Conservation (phyloP, 495 filamentous ascomycete species). For the Penicillium antarcticum region DNA sequence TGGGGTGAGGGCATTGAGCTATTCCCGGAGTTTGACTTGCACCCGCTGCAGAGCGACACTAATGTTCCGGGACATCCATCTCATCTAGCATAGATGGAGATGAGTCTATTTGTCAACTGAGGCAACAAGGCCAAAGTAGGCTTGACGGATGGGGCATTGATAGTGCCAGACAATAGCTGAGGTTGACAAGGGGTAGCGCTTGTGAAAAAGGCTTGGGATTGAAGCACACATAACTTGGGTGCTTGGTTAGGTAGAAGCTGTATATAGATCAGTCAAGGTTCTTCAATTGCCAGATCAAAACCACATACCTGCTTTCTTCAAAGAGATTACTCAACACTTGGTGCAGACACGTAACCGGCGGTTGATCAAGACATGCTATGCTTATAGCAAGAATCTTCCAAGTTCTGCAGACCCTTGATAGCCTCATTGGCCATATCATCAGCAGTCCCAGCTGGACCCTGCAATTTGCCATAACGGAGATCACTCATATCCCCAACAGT, state of each 20-base stretch:
- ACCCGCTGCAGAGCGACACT: too few relatives aligned
- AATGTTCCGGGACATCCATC: too few relatives aligned
- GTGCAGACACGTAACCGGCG: neutral
- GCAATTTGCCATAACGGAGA: constrained; percentile 74
- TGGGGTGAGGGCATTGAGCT: too few relatives aligned
- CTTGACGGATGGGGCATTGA: neutral
- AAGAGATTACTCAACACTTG: neutral
- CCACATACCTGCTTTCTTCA: neutral
- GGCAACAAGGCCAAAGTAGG: too few relatives aligned
- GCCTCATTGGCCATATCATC: constrained; percentile 61
- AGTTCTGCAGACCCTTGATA: constrained; percentile 46
- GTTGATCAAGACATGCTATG: constrained; percentile 8
- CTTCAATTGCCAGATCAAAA: neutral
- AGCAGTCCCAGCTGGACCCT: constrained; percentile 52
- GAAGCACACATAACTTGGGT: too few relatives aligned
- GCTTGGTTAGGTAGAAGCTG: too few relatives aligned
- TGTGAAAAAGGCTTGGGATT: too few relatives aligned
- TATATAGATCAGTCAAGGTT: neutral
- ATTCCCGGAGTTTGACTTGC: too few relatives aligned
- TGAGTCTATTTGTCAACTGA: too few relatives aligned
- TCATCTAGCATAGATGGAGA: too few relatives aligned
- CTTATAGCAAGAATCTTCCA: constrained; percentile 61
- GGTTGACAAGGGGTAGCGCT: too few relatives aligned
- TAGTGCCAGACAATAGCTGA: neutral
- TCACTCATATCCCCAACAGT: constrained; percentile 74